Evolutionary conservation across 2,329 filamentous ascomycete genomes (phyloP).

Genomic region (Daldinia sp.): DNA sequence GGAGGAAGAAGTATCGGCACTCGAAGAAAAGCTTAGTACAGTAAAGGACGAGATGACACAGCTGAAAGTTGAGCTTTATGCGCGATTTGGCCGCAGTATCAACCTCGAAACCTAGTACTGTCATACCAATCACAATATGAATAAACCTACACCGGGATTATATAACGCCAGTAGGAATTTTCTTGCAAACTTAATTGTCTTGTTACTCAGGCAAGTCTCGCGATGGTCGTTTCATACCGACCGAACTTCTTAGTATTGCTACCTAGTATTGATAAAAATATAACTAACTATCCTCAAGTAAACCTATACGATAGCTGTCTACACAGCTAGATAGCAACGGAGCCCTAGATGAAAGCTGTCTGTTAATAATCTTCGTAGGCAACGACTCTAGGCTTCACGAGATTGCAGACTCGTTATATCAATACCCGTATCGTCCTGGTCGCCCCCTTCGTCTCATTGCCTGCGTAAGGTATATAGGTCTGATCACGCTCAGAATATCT

Average conservation of each 20-base stretch:
- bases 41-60: conserved; percentile 87
- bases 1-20: conserved; percentile 75
- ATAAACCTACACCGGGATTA: background rate
- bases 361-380: background rate
- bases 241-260: background rate
- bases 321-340: background rate
- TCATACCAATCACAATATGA: background rate
- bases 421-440: background rate
- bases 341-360: background rate
- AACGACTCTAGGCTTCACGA: background rate
- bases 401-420: background rate
- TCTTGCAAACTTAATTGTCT: background rate
- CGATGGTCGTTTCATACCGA: background rate
- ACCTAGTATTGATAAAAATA: background rate
- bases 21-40: conserved; percentile 79
- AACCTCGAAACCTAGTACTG: conserved; percentile 82
- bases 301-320: background rate
- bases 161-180: background rate
- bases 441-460: too few species aligned
- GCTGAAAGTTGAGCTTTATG: conserved; percentile 92
- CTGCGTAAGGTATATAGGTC: background rate
- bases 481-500: background rate
- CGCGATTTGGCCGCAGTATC: conserved; percentile 94
- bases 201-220: background rate
- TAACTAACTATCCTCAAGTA: background rate